Base-by-base conservation (phyloP, 495 filamentous ascomycete species). In the Pseudevernia furfuracea region DNA sequence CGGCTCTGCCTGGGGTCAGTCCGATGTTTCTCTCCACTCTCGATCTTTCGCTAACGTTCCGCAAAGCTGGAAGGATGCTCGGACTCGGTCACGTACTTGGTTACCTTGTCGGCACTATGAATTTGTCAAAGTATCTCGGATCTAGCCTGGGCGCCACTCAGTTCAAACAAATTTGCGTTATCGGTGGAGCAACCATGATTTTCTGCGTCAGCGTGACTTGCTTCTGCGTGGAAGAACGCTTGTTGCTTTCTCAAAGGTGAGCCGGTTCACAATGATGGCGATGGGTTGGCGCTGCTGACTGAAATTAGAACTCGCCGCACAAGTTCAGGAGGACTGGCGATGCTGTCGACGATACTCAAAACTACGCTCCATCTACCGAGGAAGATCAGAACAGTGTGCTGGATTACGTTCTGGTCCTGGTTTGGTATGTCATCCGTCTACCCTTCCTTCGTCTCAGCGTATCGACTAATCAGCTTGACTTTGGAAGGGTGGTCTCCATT, bases 381-480 rank as follows among this genome's bases (percentile, higher is more conserved):
- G 49, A 86, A 90, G 14, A 95, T 97, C 61, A 84, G 87, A 68
- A 89, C 89, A 12, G 96, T 97, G 62, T 97, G 92, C 74, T 89
- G 89, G 79, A 85, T 91, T 23, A 89, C 94, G 58, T 93, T 96
- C 71, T 96, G 91, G 91, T 85, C 89, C 14, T 97, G 92, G 92
- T 92, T 96, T 69, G 90, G 77, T 81, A 76, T 49, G 66, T 39
- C 23, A 7, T 12, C 32, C 37, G 25, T 37, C 34, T 12, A 5
- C 6, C 6, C 14, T 8, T 32, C 4, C 10, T 19, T 9, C 17
- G 0, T 4, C 28, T 1, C 32, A 2, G 1, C 7, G 6, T 14
- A 32, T 19, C 28, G 4, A 53, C 49, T 53, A 5, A 53, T 32
- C 1, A 32, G 4, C 14, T 25, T 53, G 49, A 7, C 23, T 21